Base-by-base conservation (phyloP, 73 alveolate species). In the Paramecium sonneborni region DNA sequence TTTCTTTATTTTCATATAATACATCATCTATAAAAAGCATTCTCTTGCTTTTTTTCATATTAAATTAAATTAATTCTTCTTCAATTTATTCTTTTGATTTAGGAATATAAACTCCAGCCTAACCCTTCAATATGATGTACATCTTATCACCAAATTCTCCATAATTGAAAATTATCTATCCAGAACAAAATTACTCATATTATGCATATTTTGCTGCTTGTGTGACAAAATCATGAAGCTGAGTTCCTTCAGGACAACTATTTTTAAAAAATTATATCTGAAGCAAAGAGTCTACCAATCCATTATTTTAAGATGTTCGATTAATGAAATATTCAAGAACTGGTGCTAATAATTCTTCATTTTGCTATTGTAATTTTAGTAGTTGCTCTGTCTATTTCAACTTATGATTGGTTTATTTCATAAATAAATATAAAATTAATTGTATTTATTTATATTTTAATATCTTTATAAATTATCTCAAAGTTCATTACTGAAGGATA, bases 121-220 rank as follows among this genome's bases (percentile, higher is more conserved):
- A n/a, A 9, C 90, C 90, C 14, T 46, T 41, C 24, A 79, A 46
- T 30, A 79, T 79, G 26, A 79, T 79, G 28, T 43, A 79, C 44
- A 79, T 43, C 34, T 79, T 79, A 23, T 79, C 90, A 8, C 90
- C 90, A 44, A 39, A 79, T 38, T 79, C 90, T 21, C 76, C 90
- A 79, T 43, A 79, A 26, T 79, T 79, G 46, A 79, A 79, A 14
- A 79, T 44, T 14, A 79, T 41, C 28, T 79, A 38, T 44, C 90
- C 90, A 43, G 9, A 43, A 37, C 41, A 39, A 23, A 46, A 79
- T 7, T 34, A 21, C 55, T 79, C 90, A 44, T 43, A 79, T 79
- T 79, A 41, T 14, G 55, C n/a, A 43, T 43, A 44, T 23, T 79
- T 39, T 9, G 74, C 39, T 41, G 90, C 90, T n/a, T 62, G 12